These are phyloP conservation scores for Pseudonectria foliicola DNA, from an alignment of 2,329 filamentous ascomycete genomes.

Conservation along the genomic window DNA sequence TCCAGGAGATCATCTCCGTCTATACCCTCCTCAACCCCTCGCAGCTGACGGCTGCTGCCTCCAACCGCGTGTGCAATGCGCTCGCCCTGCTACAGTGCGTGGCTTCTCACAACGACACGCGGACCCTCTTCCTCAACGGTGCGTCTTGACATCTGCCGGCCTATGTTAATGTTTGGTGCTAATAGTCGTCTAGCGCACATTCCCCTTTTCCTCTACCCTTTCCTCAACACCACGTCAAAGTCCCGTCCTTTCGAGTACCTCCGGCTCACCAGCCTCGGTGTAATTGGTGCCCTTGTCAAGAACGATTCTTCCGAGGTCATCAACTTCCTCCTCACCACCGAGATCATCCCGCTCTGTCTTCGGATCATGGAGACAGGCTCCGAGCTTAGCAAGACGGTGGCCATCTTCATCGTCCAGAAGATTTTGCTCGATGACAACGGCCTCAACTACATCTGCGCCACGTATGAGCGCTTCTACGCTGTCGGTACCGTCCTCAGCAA, in stretches of 20 bases:
- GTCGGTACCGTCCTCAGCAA: slow-evolving; percentile 96
- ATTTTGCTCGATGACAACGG: slow-evolving; percentile 95
- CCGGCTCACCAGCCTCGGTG: slow-evolving; percentile 87
- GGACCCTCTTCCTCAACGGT: slow-evolving; percentile 91
- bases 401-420: slow-evolving; percentile 99
- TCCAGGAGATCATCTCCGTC: slow-evolving; percentile 98
- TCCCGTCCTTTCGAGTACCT: slow-evolving; percentile 96
- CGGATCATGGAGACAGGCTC: slow-evolving; percentile 99
- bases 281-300: slow-evolving; percentile 95
- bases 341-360: slow-evolving; percentile 95
- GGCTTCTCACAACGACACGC: slow-evolving; percentile 92
- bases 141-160: slow-evolving; percentile 21
- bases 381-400: slow-evolving; percentile 96
- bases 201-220: slow-evolving; percentile 93
- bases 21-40: slow-evolving; percentile 95
- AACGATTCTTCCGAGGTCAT: slow-evolving; percentile 98
- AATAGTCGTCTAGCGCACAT: slow-evolving; percentile 66
- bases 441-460: slow-evolving; percentile 96
- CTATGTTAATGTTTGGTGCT: slow-evolving; percentile 6
- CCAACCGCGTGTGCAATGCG: slow-evolving; percentile 95
- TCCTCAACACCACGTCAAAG: slow-evolving; percentile 97
- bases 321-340: slow-evolving; percentile 95
- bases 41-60: slow-evolving; percentile 93
- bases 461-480: slow-evolving; percentile 96
- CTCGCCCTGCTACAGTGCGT: slow-evolving; percentile 94